A percentile compares a stretch with the other conserved stretches of the same genome.
Conservation (phyloP, 2,329 filamentous ascomycete genomes). For the Sporothrix dimorphospora region DNA sequence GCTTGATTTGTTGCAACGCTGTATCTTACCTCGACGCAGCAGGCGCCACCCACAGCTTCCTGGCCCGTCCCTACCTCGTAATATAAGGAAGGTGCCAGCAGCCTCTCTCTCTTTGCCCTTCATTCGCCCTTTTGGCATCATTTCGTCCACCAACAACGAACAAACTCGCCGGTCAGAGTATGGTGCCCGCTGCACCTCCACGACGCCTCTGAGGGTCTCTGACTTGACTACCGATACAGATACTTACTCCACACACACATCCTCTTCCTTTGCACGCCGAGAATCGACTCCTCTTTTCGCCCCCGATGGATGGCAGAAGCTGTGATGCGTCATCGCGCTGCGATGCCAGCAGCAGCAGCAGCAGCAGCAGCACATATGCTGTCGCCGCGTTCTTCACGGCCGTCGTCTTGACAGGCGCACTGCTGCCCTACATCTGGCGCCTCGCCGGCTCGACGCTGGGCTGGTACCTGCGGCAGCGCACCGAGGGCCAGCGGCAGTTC, state of each 20-base stretch:
- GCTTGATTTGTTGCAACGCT: constrained; percentile 13
- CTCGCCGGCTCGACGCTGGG: constrained; percentile 53
- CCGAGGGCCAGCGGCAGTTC: constrained; percentile 62
- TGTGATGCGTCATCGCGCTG: constrained; percentile 17
- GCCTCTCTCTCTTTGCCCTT: background rate
- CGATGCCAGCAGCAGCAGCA: constrained; percentile 6
- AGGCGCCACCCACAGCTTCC: constrained; percentile 6
- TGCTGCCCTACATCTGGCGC: constrained; percentile 45
- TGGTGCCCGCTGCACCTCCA: constrained; percentile 12
- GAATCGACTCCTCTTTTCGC: background rate
- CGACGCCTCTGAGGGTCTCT: constrained; percentile 18
- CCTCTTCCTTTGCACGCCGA: background rate
- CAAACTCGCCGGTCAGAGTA: background rate
- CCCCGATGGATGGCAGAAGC: constrained; percentile 4
- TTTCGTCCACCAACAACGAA: background rate
- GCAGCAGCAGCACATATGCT: constrained; percentile 5
- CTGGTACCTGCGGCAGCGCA: constrained; percentile 65
- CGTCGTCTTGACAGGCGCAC: constrained; percentile 38
- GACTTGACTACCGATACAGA: background rate
- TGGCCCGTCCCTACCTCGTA: background rate
- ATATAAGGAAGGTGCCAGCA: background rate
- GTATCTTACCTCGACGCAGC: background rate
- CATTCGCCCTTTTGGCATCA: background rate
- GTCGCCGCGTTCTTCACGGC: constrained; percentile 22
- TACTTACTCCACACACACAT: background rate